Evolutionary conservation across 163 green algal genomes (phyloP).

Genomic region (Trebouxia gelatinosa): DNA sequence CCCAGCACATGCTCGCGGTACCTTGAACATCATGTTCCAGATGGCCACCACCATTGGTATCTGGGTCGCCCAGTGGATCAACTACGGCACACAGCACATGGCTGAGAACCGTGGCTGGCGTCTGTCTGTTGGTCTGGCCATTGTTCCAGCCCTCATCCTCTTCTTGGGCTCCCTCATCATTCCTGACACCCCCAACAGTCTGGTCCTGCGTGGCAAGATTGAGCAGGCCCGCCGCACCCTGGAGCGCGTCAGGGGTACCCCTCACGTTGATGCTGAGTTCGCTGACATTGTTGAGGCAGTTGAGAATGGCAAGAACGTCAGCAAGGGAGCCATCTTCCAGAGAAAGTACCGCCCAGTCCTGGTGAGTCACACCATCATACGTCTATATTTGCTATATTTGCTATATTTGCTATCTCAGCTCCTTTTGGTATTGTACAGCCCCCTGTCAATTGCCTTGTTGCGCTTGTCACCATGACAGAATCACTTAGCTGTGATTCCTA

Average conservation of each 20-base stretch:
- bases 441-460: too few species aligned
- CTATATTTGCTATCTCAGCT: too few species aligned
- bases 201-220: neutral
- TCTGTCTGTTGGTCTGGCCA: conserved; percentile 47
- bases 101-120: conserved; percentile 31
- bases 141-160: conserved; percentile 44
- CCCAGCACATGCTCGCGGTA: conserved; percentile 35
- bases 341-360: neutral
- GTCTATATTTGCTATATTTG: too few species aligned
- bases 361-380: too few species aligned
- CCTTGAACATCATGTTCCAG: conserved; percentile 54
- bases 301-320: neutral
- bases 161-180: conserved; percentile 23
- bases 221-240: neutral
- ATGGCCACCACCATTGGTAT: conserved; percentile 50
- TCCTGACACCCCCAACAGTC: conserved; percentile 46
- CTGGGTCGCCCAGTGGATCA: conserved; percentile 50
- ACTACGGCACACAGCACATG: conserved; percentile 49
- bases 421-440: too few species aligned
- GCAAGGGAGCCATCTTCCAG: neutral
- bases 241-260: neutral
- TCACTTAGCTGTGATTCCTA: too few species aligned
- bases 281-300: conserved; percentile 4
- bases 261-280: conserved; percentile 32
- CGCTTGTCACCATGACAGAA: too few species aligned